Conservation (phyloP, 371 early-diverging fungal genomes). For the Haplosporangium sp. region DNA sequence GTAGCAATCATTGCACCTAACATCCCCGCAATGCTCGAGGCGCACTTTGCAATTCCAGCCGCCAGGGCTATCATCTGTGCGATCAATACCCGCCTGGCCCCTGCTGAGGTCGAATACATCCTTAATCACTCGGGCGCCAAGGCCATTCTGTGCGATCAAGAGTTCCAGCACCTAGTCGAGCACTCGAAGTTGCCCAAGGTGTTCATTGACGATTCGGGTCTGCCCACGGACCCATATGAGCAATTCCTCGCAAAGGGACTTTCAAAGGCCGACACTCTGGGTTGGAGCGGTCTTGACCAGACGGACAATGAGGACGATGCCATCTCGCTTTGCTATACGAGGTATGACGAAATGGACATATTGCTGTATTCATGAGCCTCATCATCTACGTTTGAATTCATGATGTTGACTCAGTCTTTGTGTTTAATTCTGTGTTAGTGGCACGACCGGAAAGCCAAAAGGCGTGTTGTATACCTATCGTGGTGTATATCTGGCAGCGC, state of each 20-base stretch:
- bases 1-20: constrained; percentile 74
- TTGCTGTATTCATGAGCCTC: too few species aligned
- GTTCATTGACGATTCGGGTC: constrained; percentile 36
- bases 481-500: constrained; percentile 66
- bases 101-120: constrained; percentile 73
- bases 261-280: constrained; percentile 37
- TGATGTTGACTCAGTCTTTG: background rate
- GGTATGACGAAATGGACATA: constrained; percentile 7
- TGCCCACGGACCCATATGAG: constrained; percentile 61
- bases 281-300: constrained; percentile 65
- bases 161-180: constrained; percentile 52
- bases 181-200: constrained; percentile 37
- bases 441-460: constrained; percentile 75
- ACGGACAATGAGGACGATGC: constrained; percentile 62
- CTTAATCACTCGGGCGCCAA: constrained; percentile 65
- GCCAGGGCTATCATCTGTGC: constrained; percentile 70
- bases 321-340: constrained; percentile 71
- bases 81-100: constrained; percentile 71
- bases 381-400: too few species aligned
- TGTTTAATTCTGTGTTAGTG: constrained; percentile 36
- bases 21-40: constrained; percentile 69
- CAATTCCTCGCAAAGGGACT: constrained; percentile 48
- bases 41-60: constrained; percentile 73
- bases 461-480: constrained; percentile 60
- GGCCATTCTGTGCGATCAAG: constrained; percentile 67